phyloP scores from a whole-genome alignment of 805 yeast species.

The Zygotorulaspora chibaensis region DNA sequence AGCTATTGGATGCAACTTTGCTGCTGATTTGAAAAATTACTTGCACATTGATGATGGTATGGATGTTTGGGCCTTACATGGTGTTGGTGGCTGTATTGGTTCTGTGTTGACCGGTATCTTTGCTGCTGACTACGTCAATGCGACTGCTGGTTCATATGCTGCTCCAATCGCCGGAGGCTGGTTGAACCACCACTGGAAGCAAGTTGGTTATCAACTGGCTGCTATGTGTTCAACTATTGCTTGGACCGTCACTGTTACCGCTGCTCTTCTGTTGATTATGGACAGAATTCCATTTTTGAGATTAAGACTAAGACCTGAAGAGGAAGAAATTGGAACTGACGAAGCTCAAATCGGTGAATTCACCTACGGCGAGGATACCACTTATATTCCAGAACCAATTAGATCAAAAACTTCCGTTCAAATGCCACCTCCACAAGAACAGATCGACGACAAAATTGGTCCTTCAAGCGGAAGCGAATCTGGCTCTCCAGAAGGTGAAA shows the following conservation, averaged over 20 bases:
- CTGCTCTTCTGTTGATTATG: slow-evolving; percentile 59
- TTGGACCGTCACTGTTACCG: slow-evolving; percentile 74
- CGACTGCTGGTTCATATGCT: slow-evolving; percentile 59
- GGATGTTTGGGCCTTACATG: slow-evolving; percentile 91
- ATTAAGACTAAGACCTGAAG: slow-evolving; percentile 79
- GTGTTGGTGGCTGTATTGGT: slow-evolving; percentile 88
- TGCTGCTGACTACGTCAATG: slow-evolving; percentile 87
- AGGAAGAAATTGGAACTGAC: slow-evolving; percentile 86
- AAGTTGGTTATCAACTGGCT: slow-evolving; percentile 85
- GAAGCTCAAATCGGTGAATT: slow-evolving; percentile 87
- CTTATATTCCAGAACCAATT: slow-evolving; percentile 72
- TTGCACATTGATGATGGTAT: slow-evolving; percentile 87
- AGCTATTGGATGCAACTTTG: slow-evolving; percentile 74
- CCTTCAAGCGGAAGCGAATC: slow-evolving; percentile 8
- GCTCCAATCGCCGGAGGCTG: slow-evolving; percentile 76
- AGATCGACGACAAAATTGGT: slow-evolving; percentile 37
- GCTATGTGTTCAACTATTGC: slow-evolving; percentile 64
- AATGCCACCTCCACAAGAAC: slow-evolving; percentile 27
- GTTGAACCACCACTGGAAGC: slow-evolving; percentile 77
- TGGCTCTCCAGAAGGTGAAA: slow-evolving; percentile 6
- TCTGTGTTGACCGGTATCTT: slow-evolving; percentile 83
- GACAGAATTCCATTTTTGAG: slow-evolving; percentile 77
- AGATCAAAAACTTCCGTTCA: slow-evolving; percentile 47
- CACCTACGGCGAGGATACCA: slow-evolving; percentile 62
- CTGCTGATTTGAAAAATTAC: slow-evolving; percentile 71